Conservation (phyloP, 257 asterid species). For the Solanum acaule region DNA sequence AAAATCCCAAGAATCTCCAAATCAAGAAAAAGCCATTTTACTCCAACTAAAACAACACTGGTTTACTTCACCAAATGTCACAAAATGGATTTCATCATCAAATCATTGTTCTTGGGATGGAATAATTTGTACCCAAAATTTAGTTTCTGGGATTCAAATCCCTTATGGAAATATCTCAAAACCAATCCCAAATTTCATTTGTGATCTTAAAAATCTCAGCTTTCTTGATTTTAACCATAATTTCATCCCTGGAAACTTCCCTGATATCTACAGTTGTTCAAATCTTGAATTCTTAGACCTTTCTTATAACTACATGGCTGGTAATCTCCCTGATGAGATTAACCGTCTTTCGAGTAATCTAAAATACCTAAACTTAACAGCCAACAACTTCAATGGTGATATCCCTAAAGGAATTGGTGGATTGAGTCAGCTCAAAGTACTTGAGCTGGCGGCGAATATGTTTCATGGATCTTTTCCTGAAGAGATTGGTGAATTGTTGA, state of each 20-base stretch:
- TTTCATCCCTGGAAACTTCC: slow-evolving; percentile 35
- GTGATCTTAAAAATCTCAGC: slow-evolving; percentile 45
- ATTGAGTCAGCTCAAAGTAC: slow-evolving; percentile 26
- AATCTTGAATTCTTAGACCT: slow-evolving; percentile 51
- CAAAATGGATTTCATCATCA: slow-evolving; percentile 47
- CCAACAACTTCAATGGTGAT: slow-evolving; percentile 52
- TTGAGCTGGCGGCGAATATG: slow-evolving; percentile 16
- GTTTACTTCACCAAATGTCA: slow-evolving; percentile 40
- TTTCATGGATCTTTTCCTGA: slow-evolving; percentile 50
- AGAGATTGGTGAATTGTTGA: slow-evolving; percentile 43
- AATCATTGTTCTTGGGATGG: slow-evolving; percentile 74
- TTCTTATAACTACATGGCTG: slow-evolving; percentile 36
- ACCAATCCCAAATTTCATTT: slow-evolving; percentile 38
- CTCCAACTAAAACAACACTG: slow-evolving; percentile 47
- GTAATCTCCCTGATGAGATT: slow-evolving; percentile 47
- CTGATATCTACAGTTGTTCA: slow-evolving; percentile 37
- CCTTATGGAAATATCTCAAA: slow-evolving; percentile 8
- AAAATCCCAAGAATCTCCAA: slow-evolving; percentile 23
- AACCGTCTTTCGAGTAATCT: slow-evolving; percentile 35
- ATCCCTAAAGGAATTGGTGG: slow-evolving; percentile 56
- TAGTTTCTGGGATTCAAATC: slow-evolving; percentile 30
- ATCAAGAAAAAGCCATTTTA: slow-evolving; percentile 43
- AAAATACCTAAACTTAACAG: slow-evolving; percentile 19
- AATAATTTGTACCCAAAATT: slow-evolving; percentile 41
- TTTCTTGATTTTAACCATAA: slow-evolving; percentile 31